A percentile compares a stretch with the other conserved stretches of the same genome.
Evolutionary conservation across 345 rosid genomes (phyloP).

Genomic region (Aquilaria malaccensis): DNA sequence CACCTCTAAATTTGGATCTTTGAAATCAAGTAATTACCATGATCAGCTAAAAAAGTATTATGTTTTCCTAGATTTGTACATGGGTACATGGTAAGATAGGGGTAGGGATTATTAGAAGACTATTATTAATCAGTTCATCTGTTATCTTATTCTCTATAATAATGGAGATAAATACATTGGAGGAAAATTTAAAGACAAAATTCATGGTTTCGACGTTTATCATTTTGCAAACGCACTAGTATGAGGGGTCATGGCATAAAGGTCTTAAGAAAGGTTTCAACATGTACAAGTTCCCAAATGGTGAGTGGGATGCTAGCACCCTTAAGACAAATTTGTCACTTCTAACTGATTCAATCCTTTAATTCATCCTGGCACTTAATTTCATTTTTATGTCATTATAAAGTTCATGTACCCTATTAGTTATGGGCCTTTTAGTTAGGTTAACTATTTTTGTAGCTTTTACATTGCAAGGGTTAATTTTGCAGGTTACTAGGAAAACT

Average conservation of each 20-base stretch:
- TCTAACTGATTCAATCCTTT: conserved; percentile 34
- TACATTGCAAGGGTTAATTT: neutral
- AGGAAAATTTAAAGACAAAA: conserved; percentile 86
- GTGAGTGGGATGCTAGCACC: conserved; percentile 77
- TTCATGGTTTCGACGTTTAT: conserved; percentile 88
- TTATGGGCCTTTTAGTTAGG: no score
- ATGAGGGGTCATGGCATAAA: conserved; percentile 98
- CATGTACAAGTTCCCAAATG: conserved; percentile 60
- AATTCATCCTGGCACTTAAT: conserved; percentile 56
- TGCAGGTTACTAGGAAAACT: conserved; percentile 70
- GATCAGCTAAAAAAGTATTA: no score
- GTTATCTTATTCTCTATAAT: conserved; percentile 29
- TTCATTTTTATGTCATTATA: neutral
- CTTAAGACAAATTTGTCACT: conserved; percentile 42
- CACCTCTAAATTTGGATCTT: neutral
- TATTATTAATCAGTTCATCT: neutral
- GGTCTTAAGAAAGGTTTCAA: conserved; percentile 89
- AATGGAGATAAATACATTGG: conserved; percentile 91
- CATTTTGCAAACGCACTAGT: conserved; percentile 83
- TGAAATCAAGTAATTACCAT: neutral
- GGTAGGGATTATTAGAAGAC: neutral
- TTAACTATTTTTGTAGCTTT: neutral
- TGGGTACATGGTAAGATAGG: no score
- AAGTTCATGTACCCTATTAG: neutral
- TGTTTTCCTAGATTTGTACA: no score